Conservation (phyloP, 2,329 filamentous ascomycete species). For the Periconia macrospinosa region DNA sequence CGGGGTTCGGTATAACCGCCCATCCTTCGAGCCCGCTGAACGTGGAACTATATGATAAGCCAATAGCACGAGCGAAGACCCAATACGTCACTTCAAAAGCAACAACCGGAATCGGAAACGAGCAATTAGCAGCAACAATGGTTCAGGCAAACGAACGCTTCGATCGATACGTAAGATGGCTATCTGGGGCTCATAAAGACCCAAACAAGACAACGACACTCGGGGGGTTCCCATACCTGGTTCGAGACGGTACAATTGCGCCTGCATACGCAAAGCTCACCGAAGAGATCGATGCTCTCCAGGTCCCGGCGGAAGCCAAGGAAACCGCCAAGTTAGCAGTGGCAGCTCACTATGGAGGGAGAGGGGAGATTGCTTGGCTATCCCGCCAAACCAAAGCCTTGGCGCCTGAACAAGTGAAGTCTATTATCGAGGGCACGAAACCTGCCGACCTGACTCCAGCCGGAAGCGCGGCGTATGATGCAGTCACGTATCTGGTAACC, state of each 20-base stretch:
- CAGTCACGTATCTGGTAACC: constrained; percentile 4
- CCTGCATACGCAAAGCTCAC: constrained; percentile 1
- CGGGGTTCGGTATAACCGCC: too few relatives aligned
- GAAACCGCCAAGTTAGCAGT: constrained; percentile 5
- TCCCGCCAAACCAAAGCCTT: constrained; percentile 5
- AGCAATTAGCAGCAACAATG: too few relatives aligned
- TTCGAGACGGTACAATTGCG: constrained; percentile 3
- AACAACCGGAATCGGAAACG: too few relatives aligned
- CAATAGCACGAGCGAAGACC: too few relatives aligned
- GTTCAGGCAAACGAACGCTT: too few relatives aligned
- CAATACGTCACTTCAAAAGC: too few relatives aligned
- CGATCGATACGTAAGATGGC: neutral
- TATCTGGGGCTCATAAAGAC: constrained; percentile 3
- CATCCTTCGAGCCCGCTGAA: too few relatives aligned
- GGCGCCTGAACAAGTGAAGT: constrained; percentile 3
- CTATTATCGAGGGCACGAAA: constrained; percentile 4
- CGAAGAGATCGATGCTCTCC: constrained; percentile 2
- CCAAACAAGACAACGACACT: constrained; percentile 1
- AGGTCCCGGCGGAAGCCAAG: constrained; percentile 2
- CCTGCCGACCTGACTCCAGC: neutral
- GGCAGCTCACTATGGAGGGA: constrained; percentile 3
- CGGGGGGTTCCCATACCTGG: constrained; percentile 5
- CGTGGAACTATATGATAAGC: too few relatives aligned
- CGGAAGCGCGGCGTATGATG: constrained; percentile 4
- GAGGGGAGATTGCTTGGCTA: constrained; percentile 4